Base-by-base conservation (phyloP, 768 basidiomycete genomes). In the Inosperma sp. region DNA sequence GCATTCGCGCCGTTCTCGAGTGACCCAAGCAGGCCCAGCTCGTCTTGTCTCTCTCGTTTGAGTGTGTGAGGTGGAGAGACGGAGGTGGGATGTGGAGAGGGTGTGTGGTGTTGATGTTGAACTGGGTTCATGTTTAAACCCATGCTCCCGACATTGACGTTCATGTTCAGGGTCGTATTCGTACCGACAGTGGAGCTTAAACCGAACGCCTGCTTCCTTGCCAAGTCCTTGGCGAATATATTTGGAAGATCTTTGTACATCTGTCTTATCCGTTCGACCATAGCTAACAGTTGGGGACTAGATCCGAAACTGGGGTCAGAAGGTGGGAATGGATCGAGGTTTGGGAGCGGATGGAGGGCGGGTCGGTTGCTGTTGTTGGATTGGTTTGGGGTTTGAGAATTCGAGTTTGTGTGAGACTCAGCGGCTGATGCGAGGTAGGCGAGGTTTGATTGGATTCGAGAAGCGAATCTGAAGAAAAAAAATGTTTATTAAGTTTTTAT, bases 391-490 rank as follows among this genome's bases (percentile, higher is more conserved):
- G 40, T 46, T 21, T n/a, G 45, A 34, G 41, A 66, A 43, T 68
- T 82, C 81, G 31, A 68, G 70, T 59, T 70, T n/a, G n/a, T n/a
- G n/a, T n/a, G n/a, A n/a, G n/a, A n/a, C 21, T 48, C 46, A 17
- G 36, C 25, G 16, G 72, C 42, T 72, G 74, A 36, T 65, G 72
- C 29, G 14, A 39, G 84, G 84, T 56, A 88, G 65, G 82, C 82
- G 88, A 90, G 72, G 63, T 89, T 90, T 25, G 81, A 76, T 58
- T 88, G 84, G 33, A 90, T 66, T 41, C 86, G 79, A 10, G 50
- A 47, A 3, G 77, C 65, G 66, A 80, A 88, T 61, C 88, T 88
- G 36, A 56, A 19, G 31, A 33, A 19, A 55, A 34, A 25, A 48
- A 27, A 49, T n/a, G n/a, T n/a, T n/a, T n/a, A 30, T 36, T 9